These are phyloP conservation scores for Protea cynaroides DNA, from an alignment of 164 flowering plant genomes.

Conservation along the genomic window DNA sequence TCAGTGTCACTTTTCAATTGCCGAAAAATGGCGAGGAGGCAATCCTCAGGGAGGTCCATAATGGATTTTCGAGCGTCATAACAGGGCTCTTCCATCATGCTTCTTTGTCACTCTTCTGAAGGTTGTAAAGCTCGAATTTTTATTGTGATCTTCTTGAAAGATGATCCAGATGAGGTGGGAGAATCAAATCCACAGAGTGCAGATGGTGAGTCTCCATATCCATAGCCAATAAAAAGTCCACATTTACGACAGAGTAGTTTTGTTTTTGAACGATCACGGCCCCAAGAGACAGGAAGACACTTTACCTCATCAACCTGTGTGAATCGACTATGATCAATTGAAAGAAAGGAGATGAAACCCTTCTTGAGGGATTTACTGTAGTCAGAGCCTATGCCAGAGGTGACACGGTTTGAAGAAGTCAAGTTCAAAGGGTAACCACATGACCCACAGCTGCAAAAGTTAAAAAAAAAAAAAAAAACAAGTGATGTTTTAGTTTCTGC, in stretches of 20 bases:
- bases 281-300: conserved; percentile 50
- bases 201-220: conserved; percentile 45
- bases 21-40: conserved; percentile 40
- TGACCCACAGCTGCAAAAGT: conserved; percentile 51
- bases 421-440: conserved; percentile 63
- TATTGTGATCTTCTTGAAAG: conserved; percentile 35
- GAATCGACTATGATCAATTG: conserved; percentile 56
- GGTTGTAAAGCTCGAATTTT: conserved; percentile 56
- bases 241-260: conserved; percentile 63
- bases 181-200: conserved; percentile 45
- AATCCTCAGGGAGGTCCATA: conserved; percentile 59
- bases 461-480: too few relatives aligned
- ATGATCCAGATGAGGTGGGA: conserved; percentile 26
- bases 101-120: conserved; percentile 31
- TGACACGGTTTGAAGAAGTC: conserved; percentile 38
- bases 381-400: conserved; percentile 41
- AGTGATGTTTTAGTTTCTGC: background rate
- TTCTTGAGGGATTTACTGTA: conserved; percentile 49
- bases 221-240: conserved; percentile 50
- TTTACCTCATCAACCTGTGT: conserved; percentile 60
- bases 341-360: conserved; percentile 45
- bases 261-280: conserved; percentile 38
- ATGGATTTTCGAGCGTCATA: conserved; percentile 27
- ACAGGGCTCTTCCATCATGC: conserved; percentile 13
- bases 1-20: conserved; percentile 32